These are phyloP conservation scores for Brasenia schreberi DNA, from an alignment of 164 flowering plant genomes.

Conservation along the genomic window DNA sequence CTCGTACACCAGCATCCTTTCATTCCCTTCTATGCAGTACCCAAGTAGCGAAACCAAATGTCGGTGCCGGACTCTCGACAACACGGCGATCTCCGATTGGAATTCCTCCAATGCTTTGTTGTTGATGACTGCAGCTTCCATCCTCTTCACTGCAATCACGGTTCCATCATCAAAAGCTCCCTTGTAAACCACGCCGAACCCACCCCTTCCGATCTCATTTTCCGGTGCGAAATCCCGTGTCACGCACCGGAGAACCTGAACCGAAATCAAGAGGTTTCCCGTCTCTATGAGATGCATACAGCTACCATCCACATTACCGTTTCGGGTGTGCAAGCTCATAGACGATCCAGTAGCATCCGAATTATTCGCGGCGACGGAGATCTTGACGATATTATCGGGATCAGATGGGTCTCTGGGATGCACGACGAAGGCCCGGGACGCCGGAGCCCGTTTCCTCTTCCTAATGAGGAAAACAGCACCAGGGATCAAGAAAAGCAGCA, in stretches of 20 bases:
- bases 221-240: constrained; percentile 1
- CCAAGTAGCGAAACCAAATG: constrained; percentile 73
- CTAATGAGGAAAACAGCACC: background rate
- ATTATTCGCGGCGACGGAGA: constrained; percentile 6
- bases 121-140: constrained; percentile 53
- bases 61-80: constrained; percentile 68
- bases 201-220: constrained; percentile 3
- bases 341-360: constrained; percentile 15
- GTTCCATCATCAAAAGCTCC: constrained; percentile 77
- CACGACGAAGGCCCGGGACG: constrained; percentile 12
- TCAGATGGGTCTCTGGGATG: constrained; percentile 18
- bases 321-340: constrained; percentile 14
- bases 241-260: constrained; percentile 3
- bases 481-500: background rate
- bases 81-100: constrained; percentile 66
- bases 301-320: constrained; percentile 12
- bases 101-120: constrained; percentile 59
- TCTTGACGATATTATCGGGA: constrained; percentile 37
- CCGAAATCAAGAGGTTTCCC: constrained; percentile 3
- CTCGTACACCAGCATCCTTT: constrained; percentile 66
- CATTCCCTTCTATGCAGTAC: constrained; percentile 66
- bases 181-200: constrained; percentile 38
- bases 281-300: constrained; percentile 13
- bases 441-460: constrained; percentile 7
- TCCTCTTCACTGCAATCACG: constrained; percentile 69